Conservation (phyloP, 352 stramenopile genomes). For the Globisporangium camurandrum region DNA sequence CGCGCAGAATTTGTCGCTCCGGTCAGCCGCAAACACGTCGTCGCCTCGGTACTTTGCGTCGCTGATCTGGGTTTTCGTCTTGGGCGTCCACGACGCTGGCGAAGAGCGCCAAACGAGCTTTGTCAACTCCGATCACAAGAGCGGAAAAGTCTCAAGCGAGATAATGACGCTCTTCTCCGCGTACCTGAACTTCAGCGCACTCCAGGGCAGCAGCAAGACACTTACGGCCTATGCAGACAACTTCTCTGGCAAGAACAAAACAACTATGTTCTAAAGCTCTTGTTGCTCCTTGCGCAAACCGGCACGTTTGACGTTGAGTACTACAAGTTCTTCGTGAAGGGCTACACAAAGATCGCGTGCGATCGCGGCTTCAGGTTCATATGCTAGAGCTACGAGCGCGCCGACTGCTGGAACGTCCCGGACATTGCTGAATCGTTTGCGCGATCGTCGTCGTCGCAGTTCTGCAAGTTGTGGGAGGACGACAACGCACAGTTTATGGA, state of each 20-base stretch:
- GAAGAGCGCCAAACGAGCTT: constrained; percentile 7
- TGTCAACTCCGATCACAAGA: constrained; percentile 10
- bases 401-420: not conserved
- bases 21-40: constrained; percentile 2
- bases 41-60: constrained; percentile 20
- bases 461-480: not conserved
- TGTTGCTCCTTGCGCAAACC: constrained; percentile 5
- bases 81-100: constrained; percentile 12
- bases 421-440: not conserved
- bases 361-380: constrained; percentile 4
- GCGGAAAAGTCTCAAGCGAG: constrained; percentile 9
- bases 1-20: constrained; percentile 13
- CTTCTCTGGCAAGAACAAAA: constrained; percentile 20
- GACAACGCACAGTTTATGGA: not conserved
- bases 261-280: constrained; percentile 9
- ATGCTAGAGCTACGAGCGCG: not conserved
- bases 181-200: not conserved
- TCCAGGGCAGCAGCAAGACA: not conserved
- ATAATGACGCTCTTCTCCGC: constrained; percentile 8
- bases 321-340: constrained; percentile 14
- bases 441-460: not conserved
- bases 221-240: constrained; percentile 15
- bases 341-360: constrained; percentile 12
- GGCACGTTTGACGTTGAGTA: not conserved
- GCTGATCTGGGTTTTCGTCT: constrained; percentile 8